Evolutionary conservation across 306 rosid genomes (phyloP).

Genomic region (Vigna hirtella): DNA sequence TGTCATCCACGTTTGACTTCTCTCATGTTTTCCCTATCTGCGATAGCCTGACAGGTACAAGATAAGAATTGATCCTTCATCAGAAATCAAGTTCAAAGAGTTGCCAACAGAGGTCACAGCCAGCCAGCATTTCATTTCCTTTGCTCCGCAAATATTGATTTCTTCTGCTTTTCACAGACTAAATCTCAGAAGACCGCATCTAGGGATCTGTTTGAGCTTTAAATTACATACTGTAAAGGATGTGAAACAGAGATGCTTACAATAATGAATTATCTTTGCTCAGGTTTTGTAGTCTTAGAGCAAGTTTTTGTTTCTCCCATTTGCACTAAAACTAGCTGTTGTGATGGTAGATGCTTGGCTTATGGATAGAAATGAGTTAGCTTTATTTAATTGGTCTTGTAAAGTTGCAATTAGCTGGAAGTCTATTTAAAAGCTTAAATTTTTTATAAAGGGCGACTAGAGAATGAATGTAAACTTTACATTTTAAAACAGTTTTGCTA

Average conservation of each 20-base stretch:
- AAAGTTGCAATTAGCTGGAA: too few relatives aligned
- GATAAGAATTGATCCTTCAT: constrained; percentile 19
- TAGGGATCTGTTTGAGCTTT: constrained; percentile 23
- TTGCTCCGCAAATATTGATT: constrained; percentile 29
- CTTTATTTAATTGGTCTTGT: not conserved
- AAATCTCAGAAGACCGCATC: constrained; percentile 10
- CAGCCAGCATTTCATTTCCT: constrained; percentile 27
- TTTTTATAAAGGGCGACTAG: too few relatives aligned
- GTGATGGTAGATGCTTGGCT: not conserved
- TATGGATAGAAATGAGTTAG: not conserved
- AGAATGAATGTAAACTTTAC: too few relatives aligned
- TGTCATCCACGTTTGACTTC: constrained; percentile 12
- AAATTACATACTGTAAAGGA: constrained; percentile 44
- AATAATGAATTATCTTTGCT: constrained; percentile 38
- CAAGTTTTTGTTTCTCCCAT: constrained; percentile 4
- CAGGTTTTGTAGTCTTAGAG: not conserved
- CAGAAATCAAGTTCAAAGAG: constrained; percentile 24
- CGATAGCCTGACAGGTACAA: constrained; percentile 38
- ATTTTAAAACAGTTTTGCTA: too few relatives aligned
- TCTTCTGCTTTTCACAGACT: constrained; percentile 28
- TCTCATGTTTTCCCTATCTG: constrained; percentile 9
- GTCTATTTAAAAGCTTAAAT: too few relatives aligned
- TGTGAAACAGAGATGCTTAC: not conserved
- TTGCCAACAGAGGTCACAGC: constrained; percentile 25
- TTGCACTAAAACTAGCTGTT: constrained; percentile 11